Evolutionary conservation across 2,329 filamentous ascomycete species (phyloP).

Genomic region (Zarea fungicola): DNA sequence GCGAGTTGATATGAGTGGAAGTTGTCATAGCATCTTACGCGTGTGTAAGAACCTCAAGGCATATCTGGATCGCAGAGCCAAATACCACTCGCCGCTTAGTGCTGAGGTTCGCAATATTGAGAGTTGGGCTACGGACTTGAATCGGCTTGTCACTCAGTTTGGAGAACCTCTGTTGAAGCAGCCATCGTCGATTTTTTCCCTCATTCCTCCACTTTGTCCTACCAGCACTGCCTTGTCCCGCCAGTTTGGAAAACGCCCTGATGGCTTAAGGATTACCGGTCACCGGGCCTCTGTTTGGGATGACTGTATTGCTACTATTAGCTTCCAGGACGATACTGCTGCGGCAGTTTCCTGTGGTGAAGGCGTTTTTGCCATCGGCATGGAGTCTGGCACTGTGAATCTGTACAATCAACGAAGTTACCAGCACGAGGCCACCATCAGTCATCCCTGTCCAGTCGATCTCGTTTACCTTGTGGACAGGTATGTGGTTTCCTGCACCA

Average conservation of each 20-base stretch:
- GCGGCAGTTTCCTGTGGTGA: conserved; percentile 15
- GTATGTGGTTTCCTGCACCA: conserved; percentile 10
- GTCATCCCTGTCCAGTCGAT: conserved; percentile 11
- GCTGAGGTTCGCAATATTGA: conserved; percentile 20
- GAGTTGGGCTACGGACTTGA: conserved; percentile 28
- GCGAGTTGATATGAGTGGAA: conserved; percentile 17
- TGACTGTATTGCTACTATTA: conserved; percentile 17
- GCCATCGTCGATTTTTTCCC: conserved; percentile 29
- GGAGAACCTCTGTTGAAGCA: conserved; percentile 20
- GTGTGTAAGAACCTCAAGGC: conserved; percentile 21
- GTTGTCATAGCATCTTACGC: conserved; percentile 20
- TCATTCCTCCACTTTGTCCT: conserved; percentile 33
- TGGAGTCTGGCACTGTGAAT: conserved; percentile 15
- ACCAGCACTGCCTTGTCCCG: conserved; percentile 15
- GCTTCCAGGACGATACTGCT: conserved; percentile 14
- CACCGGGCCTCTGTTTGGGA: conserved; percentile 16
- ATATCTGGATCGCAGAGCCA: conserved; percentile 21
- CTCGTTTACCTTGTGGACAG: conserved; percentile 12
- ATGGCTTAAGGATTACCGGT: conserved; percentile 16
- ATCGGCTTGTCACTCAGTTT: conserved; percentile 28
- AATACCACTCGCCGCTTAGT: conserved; percentile 20
- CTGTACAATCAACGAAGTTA: conserved; percentile 16
- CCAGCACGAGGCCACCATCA: conserved; percentile 12
- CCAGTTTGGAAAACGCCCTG: conserved; percentile 14
- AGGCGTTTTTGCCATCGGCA: conserved; percentile 15